A percentile compares a stretch with the other conserved stretches of the same genome.
Evolutionary conservation across 306 rosid genomes (phyloP).

Genomic region (Lablab purpureus): DNA sequence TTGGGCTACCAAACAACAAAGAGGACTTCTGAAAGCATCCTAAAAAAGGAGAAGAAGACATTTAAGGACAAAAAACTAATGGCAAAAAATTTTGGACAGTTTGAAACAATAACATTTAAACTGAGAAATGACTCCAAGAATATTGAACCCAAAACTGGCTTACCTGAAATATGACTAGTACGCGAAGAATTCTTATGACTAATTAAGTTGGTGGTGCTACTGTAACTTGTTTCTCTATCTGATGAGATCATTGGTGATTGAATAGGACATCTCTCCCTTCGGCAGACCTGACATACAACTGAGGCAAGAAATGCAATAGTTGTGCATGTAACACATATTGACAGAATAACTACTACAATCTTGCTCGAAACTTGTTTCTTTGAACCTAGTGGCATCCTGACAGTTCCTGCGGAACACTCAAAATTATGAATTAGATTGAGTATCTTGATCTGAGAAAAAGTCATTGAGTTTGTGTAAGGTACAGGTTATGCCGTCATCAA

Average conservation of each 20-base stretch:
- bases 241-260: conserved; percentile 62
- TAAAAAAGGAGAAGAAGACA: conserved; percentile 36
- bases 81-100: conserved; percentile 9
- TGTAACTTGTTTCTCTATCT: conserved; percentile 74
- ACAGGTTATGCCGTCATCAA: conserved; percentile 9
- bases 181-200: conserved; percentile 67
- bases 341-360: conserved; percentile 63
- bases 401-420: conserved; percentile 69
- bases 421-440: conserved; percentile 35
- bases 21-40: conserved; percentile 80
- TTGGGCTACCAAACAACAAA: conserved; percentile 64
- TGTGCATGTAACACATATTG: conserved; percentile 65
- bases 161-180: conserved; percentile 62
- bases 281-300: conserved; percentile 60
- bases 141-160: conserved; percentile 30
- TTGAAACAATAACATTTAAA: conserved; percentile 9
- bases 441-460: conserved; percentile 13
- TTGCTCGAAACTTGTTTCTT: conserved; percentile 71
- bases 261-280: conserved; percentile 57
- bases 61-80: conserved; percentile 25
- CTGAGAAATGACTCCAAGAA: conserved; percentile 12
- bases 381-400: conserved; percentile 54
- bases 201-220: conserved; percentile 69
- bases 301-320: conserved; percentile 72
- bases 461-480: neutral